A percentile compares a stretch with the other conserved stretches of the same genome.
These are phyloP conservation scores for Penicillium dipodomyicola DNA, from an alignment of 495 filamentous ascomycete species.

Conservation along the genomic window DNA sequence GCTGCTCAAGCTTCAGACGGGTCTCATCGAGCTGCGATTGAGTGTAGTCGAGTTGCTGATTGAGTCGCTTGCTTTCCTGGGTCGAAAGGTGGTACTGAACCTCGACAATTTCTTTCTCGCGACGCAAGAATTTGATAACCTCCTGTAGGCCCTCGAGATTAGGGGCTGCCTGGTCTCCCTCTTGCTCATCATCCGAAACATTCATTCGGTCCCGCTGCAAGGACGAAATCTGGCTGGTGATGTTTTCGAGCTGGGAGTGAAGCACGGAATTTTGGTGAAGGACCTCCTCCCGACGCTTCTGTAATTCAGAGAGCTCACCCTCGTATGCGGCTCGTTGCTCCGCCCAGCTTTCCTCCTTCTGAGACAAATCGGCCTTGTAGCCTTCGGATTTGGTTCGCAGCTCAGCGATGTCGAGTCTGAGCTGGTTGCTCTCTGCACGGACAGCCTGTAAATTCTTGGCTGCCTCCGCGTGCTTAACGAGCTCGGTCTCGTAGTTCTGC, in stretches of 20 bases:
- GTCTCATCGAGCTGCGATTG: conserved; percentile 84
- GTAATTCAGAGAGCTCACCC: conserved; percentile 74
- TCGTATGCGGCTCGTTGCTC: conserved; percentile 78
- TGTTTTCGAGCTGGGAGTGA: conserved; percentile 81
- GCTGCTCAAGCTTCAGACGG: conserved; percentile 80
- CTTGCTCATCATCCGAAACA: conserved; percentile 38
- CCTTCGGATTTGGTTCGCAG: conserved; percentile 77
- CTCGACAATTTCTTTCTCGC: conserved; percentile 96
- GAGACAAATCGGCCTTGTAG: conserved; percentile 68
- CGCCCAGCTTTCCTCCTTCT: conserved; percentile 84
- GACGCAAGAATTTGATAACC: conserved; percentile 83
- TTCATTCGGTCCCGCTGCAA: conserved; percentile 69
- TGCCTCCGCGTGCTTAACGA: conserved; percentile 92
- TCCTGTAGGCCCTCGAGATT: conserved; percentile 76
- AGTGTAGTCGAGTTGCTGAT: conserved; percentile 84
- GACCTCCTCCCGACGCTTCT: conserved; percentile 73
- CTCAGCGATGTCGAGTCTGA: conserved; percentile 71
- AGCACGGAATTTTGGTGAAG: conserved; percentile 82
- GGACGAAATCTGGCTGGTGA: conserved; percentile 70
- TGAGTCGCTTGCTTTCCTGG: conserved; percentile 80
- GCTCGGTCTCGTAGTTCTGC: conserved; percentile 89
- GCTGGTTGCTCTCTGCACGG: conserved; percentile 73
- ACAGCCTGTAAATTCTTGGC: conserved; percentile 75
- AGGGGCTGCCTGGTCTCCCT: conserved; percentile 40
- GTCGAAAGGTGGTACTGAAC: conserved; percentile 86